Conservation (phyloP, 2,329 filamentous ascomycete species). For the Blastomyces parvus region DNA sequence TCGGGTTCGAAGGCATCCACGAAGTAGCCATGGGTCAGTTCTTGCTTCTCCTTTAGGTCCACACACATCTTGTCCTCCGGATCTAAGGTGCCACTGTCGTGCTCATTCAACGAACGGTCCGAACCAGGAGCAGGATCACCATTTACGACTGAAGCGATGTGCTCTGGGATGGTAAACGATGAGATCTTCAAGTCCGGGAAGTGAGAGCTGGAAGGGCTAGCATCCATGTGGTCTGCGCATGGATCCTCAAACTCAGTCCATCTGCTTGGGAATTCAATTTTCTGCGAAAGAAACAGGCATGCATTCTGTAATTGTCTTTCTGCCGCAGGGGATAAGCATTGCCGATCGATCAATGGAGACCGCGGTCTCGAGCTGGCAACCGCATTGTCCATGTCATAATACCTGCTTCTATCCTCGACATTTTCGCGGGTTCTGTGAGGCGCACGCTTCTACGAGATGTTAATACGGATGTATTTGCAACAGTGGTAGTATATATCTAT, state of each 20-base stretch:
- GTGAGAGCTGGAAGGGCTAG: background rate
- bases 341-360: conserved; percentile 1
- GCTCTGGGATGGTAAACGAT: background rate
- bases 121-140: no score
- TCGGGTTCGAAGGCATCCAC: background rate
- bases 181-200: conserved; percentile 1
- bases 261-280: conserved; percentile 3
- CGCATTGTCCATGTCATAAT: conserved; percentile 1
- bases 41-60: background rate
- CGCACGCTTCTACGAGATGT: background rate
- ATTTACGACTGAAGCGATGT: background rate
- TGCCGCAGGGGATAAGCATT: background rate
- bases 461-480: background rate
- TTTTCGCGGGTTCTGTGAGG: background rate
- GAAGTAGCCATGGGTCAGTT: background rate
- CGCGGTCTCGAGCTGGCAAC: background rate
- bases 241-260: background rate
- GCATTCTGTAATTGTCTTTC: conserved; percentile 1
- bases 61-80: background rate
- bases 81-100: background rate
- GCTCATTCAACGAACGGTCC: background rate
- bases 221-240: background rate
- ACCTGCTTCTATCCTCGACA: background rate
- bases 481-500: background rate
- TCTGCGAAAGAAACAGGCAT: background rate